Evolutionary conservation across 179 eudicot genomes (phyloP), one percentile per base, ranked within the genome.

Genomic region (Pouteria campechiana): DNA sequence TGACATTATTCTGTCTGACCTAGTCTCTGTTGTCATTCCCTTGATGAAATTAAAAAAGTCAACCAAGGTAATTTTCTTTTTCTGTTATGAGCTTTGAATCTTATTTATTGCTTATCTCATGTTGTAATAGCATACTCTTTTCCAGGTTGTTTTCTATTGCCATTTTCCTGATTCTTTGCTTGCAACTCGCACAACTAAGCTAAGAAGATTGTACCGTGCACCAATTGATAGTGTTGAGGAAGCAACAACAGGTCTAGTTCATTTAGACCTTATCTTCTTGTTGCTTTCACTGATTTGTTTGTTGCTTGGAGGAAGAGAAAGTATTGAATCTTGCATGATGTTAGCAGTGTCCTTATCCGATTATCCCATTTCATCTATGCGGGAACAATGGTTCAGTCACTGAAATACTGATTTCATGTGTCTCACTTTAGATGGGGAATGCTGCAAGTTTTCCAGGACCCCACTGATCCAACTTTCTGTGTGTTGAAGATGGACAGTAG

Each of bases 141-240:
- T 65, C 37, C 68, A 90, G 98, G 90, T 86, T 55, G 83, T 86
- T 41, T 90, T 90, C 57, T 90, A 86, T 57, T 86, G 94, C 54
- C 98, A 90, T 76, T 90, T 90, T 73, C 97, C 95, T 0, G 98
- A 90, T 71, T 61, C 86, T 63, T 66, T 90, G 47, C 67, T 90
- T 37, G 95, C 98, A 44, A 81, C 85, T 46, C 98, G 77, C 50
- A 81, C 90, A 7, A 86, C 95, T 20, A 1, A 54, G 12, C 68
- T 86, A 21, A 60, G 94, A 67, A 81, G 78, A 75, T 57, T 90
- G 23, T 86, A 90, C 32, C 71, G 98, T 46, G 82, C 59, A 57
- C 98, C 98, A 32, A 74, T 90, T 38, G 93, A 90, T 63, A 65
- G 53, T 48, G 20, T 89, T 27, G 97, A 89, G 73, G 90, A 89